Evolutionary conservation across 2,329 filamentous ascomycete genomes (phyloP), one percentile per base, ranked within the genome.

Genomic region (Neonectria faginata): DNA sequence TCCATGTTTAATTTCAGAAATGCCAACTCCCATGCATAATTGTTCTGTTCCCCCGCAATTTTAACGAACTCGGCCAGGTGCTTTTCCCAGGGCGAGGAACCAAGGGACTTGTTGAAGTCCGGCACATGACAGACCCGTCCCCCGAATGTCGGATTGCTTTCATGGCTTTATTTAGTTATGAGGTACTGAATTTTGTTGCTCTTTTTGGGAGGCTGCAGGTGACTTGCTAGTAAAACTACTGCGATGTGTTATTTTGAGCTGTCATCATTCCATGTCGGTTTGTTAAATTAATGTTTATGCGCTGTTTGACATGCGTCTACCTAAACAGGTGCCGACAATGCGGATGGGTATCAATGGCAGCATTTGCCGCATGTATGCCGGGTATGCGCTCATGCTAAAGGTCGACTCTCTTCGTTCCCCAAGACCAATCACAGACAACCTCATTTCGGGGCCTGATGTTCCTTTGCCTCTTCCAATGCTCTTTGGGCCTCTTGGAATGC

Each of bases 401-500:
- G 20, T 20, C 20, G 20, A 20, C 56, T 14, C 10, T 6, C 10
- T 51, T 50, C 33, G 11, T 45, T 55, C 39, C 42, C 51, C n/a
- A 25, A 27, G 9, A 2, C 57, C 29, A 33, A 33, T 9, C 27
- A 51, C 4, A 2, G 29, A 22, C 27, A 14, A 16, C 27, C 27
- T 33, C 29, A 51, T 51, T 18, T 33, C 12, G 48, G 18, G 11
- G n/a, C 29, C 11, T 51, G 16, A 6, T 33, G 18, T 53, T 25
- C 64, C 41, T 60, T 54, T 45, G 57, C 33, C 18, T 16, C 56
- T 29, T 57, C 69, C 69, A 36, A 69, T 65, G 65, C 71, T 60
- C 62, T 66, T 5, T 65, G 41, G 4, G 79, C 78, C 12, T 78
- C 80, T 48, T 78, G 33, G 54, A 80, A 82, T 0, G 79, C 81